Evolutionary conservation across 768 basidiomycete species (phyloP), one percentile per base, ranked within the genome.

Genomic region (Gloeostereum incarnatum): DNA sequence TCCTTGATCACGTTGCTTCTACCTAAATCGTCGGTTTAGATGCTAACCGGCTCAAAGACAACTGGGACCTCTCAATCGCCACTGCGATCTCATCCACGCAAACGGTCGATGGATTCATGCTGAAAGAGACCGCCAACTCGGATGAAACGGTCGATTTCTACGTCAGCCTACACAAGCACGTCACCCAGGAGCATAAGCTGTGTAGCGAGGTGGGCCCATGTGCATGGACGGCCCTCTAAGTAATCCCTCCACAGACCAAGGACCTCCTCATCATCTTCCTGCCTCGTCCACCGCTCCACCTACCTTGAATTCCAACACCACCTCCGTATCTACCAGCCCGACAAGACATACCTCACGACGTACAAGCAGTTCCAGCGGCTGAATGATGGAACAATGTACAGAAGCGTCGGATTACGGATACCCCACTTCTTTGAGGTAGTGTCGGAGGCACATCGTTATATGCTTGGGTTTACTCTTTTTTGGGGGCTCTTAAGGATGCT

Each of bases 401-500:
- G n/a, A n/a, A n/a, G n/a, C n/a, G n/a, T n/a, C n/a, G n/a, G n/a
- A n/a, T n/a, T n/a, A n/a, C n/a, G n/a, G n/a, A n/a, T n/a, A n/a
- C n/a, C n/a, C n/a, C n/a, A n/a, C n/a, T n/a, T n/a, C n/a, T n/a
- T n/a, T n/a, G n/a, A n/a, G n/a, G n/a, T n/a, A n/a, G n/a, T n/a
- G n/a, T n/a, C n/a, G n/a, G n/a, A n/a, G n/a, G n/a, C n/a, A n/a
- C n/a, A n/a, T n/a, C n/a, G n/a, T n/a, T n/a, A n/a, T n/a, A n/a
- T n/a, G n/a, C n/a, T n/a, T n/a, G 58, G 51, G 6, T 55, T 54
- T 34, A 41, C 48, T 29, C 68, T 66, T 4, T 53, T 55, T 16
- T 68, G 59, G 46, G 59, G 60, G 7, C n/a, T n/a, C n/a, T n/a
- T n/a, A n/a, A 56, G 58, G 20, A 68, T 68, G 68, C 51, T 69